phyloP scores from a whole-genome alignment of 805 yeast genomes.

The Huiozyma naganishii region DNA sequence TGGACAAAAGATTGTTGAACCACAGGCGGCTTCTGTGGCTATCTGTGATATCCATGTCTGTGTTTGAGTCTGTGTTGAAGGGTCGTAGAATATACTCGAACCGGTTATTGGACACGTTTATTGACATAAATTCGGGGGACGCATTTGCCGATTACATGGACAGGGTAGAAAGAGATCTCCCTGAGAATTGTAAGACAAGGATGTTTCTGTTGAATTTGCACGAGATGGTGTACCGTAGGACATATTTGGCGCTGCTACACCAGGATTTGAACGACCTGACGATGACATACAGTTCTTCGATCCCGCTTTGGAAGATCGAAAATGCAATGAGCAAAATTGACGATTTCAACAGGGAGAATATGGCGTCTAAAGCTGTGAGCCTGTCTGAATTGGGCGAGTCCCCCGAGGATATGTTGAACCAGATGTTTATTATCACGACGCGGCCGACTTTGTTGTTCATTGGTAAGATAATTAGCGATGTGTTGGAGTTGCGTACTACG shows the following conservation, averaged over 20 bases:
- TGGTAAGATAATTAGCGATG: slow-evolving; percentile 15
- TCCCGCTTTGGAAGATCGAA: slow-evolving; percentile 11
- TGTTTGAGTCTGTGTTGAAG: slow-evolving; percentile 20
- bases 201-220: slow-evolving; percentile 9
- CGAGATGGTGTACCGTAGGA: slow-evolving; percentile 16
- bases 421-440: slow-evolving; percentile 5
- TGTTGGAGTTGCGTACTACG: slow-evolving; percentile 18
- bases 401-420: slow-evolving; percentile 2
- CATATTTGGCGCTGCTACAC: slow-evolving; percentile 15
- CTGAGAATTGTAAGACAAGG: slow-evolving; percentile 2
- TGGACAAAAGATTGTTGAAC: slow-evolving; percentile 14
- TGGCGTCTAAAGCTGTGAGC: neutral
- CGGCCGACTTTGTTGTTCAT: slow-evolving; percentile 13
- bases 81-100: slow-evolving; percentile 15
- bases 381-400: neutral
- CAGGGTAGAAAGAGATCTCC: slow-evolving; percentile 13
- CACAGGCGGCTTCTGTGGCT: slow-evolving; percentile 25
- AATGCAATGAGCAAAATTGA: slow-evolving; percentile 10
- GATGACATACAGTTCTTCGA: slow-evolving; percentile 9
- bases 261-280: slow-evolving; percentile 16
- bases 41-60: slow-evolving; percentile 14
- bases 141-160: slow-evolving; percentile 12
- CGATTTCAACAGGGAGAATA: slow-evolving; percentile 10
- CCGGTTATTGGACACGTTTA: slow-evolving; percentile 10
- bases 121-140: slow-evolving; percentile 12